Percentiles rank a stretch among this genome's conserved stretches.
Conservation (phyloP, 2,329 filamentous ascomycete genomes). For the Colletotrichum sp. region DNA sequence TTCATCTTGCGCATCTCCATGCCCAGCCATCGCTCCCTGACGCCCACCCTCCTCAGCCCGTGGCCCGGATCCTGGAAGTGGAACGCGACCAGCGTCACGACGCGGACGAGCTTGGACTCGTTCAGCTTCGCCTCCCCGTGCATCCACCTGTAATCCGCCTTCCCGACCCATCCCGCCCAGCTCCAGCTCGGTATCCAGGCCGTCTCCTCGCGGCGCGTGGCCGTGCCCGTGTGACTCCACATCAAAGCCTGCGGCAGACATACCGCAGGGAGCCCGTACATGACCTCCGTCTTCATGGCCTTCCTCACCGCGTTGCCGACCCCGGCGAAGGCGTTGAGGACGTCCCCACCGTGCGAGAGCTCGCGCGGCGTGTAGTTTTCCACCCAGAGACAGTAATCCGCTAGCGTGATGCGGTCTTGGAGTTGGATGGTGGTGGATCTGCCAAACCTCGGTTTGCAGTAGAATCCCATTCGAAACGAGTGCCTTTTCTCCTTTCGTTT, state of each 20-base stretch:
- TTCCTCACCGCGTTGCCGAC: not conserved
- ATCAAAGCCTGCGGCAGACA: not conserved
- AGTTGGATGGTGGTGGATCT: not conserved
- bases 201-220: not conserved
- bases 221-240: slow-evolving; percentile 1
- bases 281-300: not conserved
- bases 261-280: not conserved
- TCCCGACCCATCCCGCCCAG: slow-evolving; percentile 1
- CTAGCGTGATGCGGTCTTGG: slow-evolving; percentile 21
- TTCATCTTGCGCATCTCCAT: not conserved
- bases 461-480: not conserved
- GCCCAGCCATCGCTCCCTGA: not conserved
- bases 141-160: not conserved
- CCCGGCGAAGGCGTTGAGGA: slow-evolving; percentile 16
- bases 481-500: not conserved
- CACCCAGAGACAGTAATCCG: slow-evolving; percentile 43
- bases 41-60: not conserved
- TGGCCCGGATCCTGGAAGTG: not conserved
- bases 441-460: not conserved
- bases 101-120: not conserved
- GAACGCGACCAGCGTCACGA: not conserved
- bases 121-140: not conserved
- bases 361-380: slow-evolving; percentile 40
- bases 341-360: slow-evolving; percentile 3
- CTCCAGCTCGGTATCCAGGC: slow-evolving; percentile 1